Evolutionary conservation across 345 rosid genomes (phyloP).

Genomic region (Salix caprea): DNA sequence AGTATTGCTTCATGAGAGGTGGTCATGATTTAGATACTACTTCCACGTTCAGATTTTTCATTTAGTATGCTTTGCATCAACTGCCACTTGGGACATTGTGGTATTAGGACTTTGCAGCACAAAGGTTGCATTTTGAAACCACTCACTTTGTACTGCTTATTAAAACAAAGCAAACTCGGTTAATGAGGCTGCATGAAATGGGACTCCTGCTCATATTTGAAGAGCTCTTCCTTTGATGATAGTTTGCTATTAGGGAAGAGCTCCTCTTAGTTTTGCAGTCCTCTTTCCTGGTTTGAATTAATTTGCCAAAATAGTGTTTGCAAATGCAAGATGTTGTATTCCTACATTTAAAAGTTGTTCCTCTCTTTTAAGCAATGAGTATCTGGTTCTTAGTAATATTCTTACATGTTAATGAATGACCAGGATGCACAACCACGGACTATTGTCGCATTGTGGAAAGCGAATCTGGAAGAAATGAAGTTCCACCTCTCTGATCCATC

Average conservation of each 20-base stretch:
- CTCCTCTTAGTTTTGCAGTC: neutral
- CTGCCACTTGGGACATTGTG: neutral
- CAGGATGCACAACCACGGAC: slow-evolving; percentile 92
- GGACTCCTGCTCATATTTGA: neutral
- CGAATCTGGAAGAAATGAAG: slow-evolving; percentile 78
- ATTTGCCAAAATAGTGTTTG: neutral
- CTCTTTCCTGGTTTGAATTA: neutral
- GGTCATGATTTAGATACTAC: neutral
- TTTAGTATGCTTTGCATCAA: neutral
- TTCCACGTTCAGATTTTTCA: neutral
- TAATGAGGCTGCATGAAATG: neutral
- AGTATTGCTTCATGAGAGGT: neutral
- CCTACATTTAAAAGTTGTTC: neutral
- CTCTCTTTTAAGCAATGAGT: neutral
- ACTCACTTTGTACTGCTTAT: neutral
- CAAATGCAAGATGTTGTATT: neutral
- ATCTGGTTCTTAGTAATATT: neutral
- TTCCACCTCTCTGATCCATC: slow-evolving; percentile 66
- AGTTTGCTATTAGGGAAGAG: neutral
- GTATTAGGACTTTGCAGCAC: neutral
- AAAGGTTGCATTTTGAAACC: neutral
- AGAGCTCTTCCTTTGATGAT: neutral
- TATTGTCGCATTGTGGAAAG: slow-evolving; percentile 76
- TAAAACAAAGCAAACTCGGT: neutral
- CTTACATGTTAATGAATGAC: slow-evolving; percentile 18